These are phyloP conservation scores for Debaryomycetaceae sp. DNA, from an alignment of 1,139 yeast species.

Conservation along the genomic window DNA sequence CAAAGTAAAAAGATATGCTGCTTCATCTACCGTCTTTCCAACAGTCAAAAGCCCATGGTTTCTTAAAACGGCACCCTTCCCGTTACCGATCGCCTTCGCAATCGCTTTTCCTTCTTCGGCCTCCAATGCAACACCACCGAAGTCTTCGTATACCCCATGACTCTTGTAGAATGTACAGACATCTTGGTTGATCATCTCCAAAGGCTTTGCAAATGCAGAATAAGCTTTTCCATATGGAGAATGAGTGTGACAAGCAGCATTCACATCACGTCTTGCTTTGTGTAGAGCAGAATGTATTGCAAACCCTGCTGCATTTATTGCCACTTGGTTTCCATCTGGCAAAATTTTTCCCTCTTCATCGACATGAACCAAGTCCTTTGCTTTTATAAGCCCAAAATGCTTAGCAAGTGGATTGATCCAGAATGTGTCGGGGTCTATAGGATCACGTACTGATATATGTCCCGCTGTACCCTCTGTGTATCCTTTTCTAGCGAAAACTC, in stretches of 20 bases:
- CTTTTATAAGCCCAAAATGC: constrained; percentile 68
- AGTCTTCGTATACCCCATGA: constrained; percentile 63
- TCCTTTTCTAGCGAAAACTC: constrained; percentile 72
- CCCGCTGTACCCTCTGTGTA: constrained; percentile 80
- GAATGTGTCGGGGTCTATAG: constrained; percentile 65
- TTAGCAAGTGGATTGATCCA: constrained; percentile 80
- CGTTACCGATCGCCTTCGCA: constrained; percentile 64
- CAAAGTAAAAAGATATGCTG: constrained; percentile 67
- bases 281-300: constrained; percentile 77
- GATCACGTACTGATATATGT: constrained; percentile 77
- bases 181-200: constrained; percentile 82
- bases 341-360: constrained; percentile 68
- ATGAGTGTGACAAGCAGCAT: constrained; percentile 83
- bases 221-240: constrained; percentile 74
- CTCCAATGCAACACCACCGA: constrained; percentile 80
- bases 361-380: constrained; percentile 72
- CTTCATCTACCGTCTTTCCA: constrained; percentile 78
- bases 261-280: constrained; percentile 72
- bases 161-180: constrained; percentile 63
- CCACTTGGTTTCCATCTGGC: constrained; percentile 59
- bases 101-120: constrained; percentile 67
- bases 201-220: constrained; percentile 64
- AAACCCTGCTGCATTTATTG: constrained; percentile 80
- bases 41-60: constrained; percentile 80
- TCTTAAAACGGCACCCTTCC: constrained; percentile 64